Evolutionary conservation across 768 basidiomycete genomes (phyloP).

Genomic region (Hypsizygus marmoreus): DNA sequence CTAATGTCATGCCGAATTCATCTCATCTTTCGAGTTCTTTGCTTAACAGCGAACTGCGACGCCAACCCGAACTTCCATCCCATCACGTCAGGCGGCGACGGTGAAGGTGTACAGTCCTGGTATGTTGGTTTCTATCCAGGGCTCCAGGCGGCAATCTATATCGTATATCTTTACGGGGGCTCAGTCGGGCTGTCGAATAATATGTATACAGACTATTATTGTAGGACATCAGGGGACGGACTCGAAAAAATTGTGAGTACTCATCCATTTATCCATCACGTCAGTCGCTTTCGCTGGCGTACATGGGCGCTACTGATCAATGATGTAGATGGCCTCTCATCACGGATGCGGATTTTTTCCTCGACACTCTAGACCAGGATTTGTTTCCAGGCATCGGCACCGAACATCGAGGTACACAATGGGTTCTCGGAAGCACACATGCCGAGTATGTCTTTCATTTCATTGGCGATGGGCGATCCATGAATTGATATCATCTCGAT

Average conservation of each 20-base stretch:
- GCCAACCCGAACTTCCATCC: slow-evolving; percentile 51
- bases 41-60: slow-evolving; percentile 33
- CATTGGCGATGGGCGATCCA: too few relatives aligned
- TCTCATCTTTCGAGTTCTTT: neutral
- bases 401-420: slow-evolving; percentile 36
- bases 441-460: slow-evolving; percentile 40
- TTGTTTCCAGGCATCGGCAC: slow-evolving; percentile 53
- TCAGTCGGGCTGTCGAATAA: neutral
- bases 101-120: slow-evolving; percentile 44
- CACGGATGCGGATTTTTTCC: slow-evolving; percentile 44
- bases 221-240: slow-evolving; percentile 22
- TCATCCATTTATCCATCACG: neutral
- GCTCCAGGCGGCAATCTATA: slow-evolving; percentile 21
- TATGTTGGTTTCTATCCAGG: slow-evolving; percentile 26
- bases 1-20: too few relatives aligned
- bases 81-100: slow-evolving; percentile 48
- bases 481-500: too few relatives aligned
- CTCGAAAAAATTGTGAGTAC: slow-evolving; percentile 28
- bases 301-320: neutral
- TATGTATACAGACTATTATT: slow-evolving; percentile 14
- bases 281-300: neutral
- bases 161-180: neutral
- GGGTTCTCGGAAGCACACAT: slow-evolving; percentile 48
- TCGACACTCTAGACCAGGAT: slow-evolving; percentile 32
- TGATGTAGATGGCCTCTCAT: slow-evolving; percentile 28